Evolutionary conservation across 805 yeast genomes (phyloP), one percentile per base, ranked within the genome.

Genomic region (Cyberlindnera euphorbiae): DNA sequence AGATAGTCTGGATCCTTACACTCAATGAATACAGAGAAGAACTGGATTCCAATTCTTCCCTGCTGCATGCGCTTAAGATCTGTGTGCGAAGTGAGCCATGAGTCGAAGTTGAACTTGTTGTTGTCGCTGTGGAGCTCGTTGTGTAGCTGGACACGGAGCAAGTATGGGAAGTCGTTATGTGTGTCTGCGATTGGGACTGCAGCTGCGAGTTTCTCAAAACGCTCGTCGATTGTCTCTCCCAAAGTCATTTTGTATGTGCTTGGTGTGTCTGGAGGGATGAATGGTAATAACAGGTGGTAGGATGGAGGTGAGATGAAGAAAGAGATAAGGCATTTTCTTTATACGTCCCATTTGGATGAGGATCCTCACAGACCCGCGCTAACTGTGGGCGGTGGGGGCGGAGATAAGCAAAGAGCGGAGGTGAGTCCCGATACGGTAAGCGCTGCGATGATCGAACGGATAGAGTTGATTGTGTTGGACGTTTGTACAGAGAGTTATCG

Each of bases 161-260:
- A 58, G 44, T 69, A 75, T 4, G 79, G 79, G 47, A 75, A 66
- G 41, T 73, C 77, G 44, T 73, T 74, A 32, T 67, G 71, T 0
- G 71, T 62, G 32, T 73, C 77, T 3, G 67, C 62, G 4, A 73
- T 56, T 1, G 78, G 77, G 5, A 47, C 49, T 6, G 36, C 45
- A 26, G 38, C 27, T 1, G 32, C 17, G 22, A 51, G 39, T 13
- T 36, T 26, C 2, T 44, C 42, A 24, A 49, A 51, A n/a, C 53
- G 39, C 15, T 39, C 39, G 24, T 39, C 39, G 17, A 49, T 42
- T 14, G 29, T 35, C 4, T 21, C 9, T 8, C 38, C 31, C 38
- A 34, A 30, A n/a, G 26, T 21, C 10, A 24, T 24, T 6, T 24
- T 24, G 12, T 70, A 66, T 52, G 55, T 21, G 23, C 11, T 11